Conservation (phyloP, 2,329 filamentous ascomycete species). For the Aspergillus unguis region DNA sequence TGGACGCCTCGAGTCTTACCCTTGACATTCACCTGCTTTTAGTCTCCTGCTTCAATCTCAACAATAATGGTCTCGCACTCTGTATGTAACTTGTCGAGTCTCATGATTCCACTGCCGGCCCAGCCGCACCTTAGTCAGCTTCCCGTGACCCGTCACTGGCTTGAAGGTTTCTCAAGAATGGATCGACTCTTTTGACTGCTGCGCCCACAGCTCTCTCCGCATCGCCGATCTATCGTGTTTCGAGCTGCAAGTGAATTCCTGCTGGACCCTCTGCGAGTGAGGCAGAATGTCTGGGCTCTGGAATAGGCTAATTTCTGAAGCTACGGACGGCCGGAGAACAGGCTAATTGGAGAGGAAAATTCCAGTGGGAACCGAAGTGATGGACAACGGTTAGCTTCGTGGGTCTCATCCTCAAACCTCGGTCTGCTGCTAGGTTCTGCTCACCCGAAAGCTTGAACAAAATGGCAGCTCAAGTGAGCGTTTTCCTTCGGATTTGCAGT, state of each 20-base stretch:
- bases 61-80: not conserved
- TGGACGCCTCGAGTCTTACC: not conserved
- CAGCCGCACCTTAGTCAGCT: constrained; percentile 1
- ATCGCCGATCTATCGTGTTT: not conserved
- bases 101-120: not conserved
- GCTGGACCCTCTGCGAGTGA: too few relatives aligned
- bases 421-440: not conserved
- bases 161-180: not conserved
- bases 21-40: not conserved
- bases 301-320: constrained; percentile 7
- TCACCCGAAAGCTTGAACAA: constrained; percentile 6
- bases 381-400: constrained; percentile 1
- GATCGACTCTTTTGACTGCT: not conserved
- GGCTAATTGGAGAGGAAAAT: constrained; percentile 7
- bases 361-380: not conserved
- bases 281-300: not conserved
- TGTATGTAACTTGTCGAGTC: not conserved
- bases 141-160: not conserved
- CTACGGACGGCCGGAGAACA: constrained; percentile 6
- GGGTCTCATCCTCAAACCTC: not conserved
- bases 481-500: not conserved
- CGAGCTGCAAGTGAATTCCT: too few relatives aligned
- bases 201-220: not conserved
- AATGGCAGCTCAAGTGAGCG: not conserved
- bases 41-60: not conserved